Conservation (phyloP, 768 basidiomycete species). For the Boletellus ananas region DNA sequence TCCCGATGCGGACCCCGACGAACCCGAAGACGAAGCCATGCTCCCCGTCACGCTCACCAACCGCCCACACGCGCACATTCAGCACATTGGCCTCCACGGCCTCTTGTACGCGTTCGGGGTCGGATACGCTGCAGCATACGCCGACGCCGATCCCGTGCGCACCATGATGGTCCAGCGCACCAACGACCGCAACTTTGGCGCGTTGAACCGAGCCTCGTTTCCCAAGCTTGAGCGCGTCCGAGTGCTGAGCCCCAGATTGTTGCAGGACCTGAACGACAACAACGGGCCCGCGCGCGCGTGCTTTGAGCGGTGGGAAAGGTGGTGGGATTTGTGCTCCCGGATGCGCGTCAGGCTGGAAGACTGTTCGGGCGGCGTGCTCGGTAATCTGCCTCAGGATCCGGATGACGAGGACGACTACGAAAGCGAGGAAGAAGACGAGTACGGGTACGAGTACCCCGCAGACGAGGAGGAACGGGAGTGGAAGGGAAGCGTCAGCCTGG, state of each 20-base stretch:
- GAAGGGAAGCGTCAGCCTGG: constrained; percentile 29
- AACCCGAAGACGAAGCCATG: constrained; percentile 28
- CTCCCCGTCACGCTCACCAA: constrained; percentile 39
- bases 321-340: constrained; percentile 54
- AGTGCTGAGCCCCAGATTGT: constrained; percentile 50
- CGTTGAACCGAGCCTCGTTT: constrained; percentile 50
- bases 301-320: constrained; percentile 59
- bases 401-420: constrained; percentile 33
- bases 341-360: constrained; percentile 65
- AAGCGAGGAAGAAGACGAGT: constrained; percentile 27
- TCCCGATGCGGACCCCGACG: constrained; percentile 15
- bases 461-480: constrained; percentile 32
- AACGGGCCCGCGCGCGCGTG: constrained; percentile 43
- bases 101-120: constrained; percentile 67
- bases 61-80: constrained; percentile 54
- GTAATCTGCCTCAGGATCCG: constrained; percentile 34
- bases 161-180: constrained; percentile 45
- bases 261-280: constrained; percentile 54
- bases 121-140: constrained; percentile 45
- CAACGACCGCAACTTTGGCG: constrained; percentile 65
- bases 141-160: constrained; percentile 40
- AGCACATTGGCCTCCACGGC: constrained; percentile 65
- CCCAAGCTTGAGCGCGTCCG: constrained; percentile 59
- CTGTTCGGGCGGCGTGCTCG: constrained; percentile 66
- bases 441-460: constrained; percentile 26